Evolutionary conservation across 202 grass and related monocot genomes (phyloP), one percentile per base, ranked within the genome.

Genomic region (Saccharum hybrid): DNA sequence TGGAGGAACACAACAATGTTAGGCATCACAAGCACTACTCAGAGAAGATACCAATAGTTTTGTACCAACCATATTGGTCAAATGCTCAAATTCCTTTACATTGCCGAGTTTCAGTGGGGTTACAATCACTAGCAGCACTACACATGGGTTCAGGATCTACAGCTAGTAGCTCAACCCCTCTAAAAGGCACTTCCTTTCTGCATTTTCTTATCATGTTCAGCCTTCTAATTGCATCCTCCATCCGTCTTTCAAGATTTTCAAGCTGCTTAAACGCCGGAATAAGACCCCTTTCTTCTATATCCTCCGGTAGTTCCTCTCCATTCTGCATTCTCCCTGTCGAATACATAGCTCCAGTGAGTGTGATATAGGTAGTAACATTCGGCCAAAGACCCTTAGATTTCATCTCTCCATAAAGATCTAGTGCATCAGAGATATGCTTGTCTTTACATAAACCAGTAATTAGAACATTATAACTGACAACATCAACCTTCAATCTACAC

Each of bases 381-480:
- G 92, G 88, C 71, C 63, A 84, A 74, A 97, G 86, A 60, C 82
- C 82, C 72, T 78, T 90, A 56, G 67, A 74, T 89, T 93, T 97
- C 82, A 94, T 94, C 76, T 97, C 94, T 86, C 84, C 86, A 85
- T 94, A 97, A 72, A 97, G 78, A 64, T 81, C 69, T 46, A 92
- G 72, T 2, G 88, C 94, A 77, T 88, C 78, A 86, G 75, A 86
- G 86, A 97, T 23, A 78, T 45, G 18, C 7, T 88, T 83, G 33
- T 69, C 87, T n/a, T 68, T 85, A 81, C 94, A 97, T 73, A 97
- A 86, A 87, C 88, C 82, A 65, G 92, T 93, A 74, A 97, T 93
- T 72, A 97, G 66, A 84, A 97, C 92, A 90, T 97, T 97, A 43
- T 94, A 97, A 52, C 79, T 90, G 75, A 91, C 92, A 66, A 94